phyloP scores from a whole-genome alignment of 495 filamentous ascomycete species.

The Margaritispora aquatica region DNA sequence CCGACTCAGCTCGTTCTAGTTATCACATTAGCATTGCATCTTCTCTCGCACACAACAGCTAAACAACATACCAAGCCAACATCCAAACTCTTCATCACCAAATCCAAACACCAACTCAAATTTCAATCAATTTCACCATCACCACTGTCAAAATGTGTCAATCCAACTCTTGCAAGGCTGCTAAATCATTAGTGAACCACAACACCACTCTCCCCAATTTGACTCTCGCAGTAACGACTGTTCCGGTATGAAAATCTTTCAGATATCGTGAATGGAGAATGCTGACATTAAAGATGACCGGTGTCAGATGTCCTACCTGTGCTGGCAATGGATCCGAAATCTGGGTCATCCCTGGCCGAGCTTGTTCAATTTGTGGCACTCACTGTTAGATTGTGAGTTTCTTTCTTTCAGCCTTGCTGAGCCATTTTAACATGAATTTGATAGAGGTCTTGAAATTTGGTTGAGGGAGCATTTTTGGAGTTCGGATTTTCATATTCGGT shows the following conservation, averaged over 20 bases:
- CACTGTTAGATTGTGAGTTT: slow-evolving; percentile 11
- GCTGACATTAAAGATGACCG: slow-evolving; percentile 22
- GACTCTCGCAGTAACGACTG: slow-evolving; percentile 9
- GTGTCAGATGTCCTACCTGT: slow-evolving; percentile 29
- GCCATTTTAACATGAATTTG: too few relatives aligned
- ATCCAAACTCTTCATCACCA: too few relatives aligned
- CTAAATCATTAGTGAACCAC: background rate
- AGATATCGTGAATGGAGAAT: background rate
- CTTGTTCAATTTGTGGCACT: slow-evolving; percentile 40
- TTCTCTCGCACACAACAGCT: too few relatives aligned
- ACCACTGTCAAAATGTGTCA: too few relatives aligned
- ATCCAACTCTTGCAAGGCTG: background rate
- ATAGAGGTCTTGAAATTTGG: background rate
- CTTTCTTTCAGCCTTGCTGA: background rate
- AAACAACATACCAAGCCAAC: too few relatives aligned
- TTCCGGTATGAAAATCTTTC: slow-evolving; percentile 2
- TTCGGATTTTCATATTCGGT: too few relatives aligned
- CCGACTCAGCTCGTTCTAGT: too few relatives aligned
- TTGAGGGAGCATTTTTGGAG: background rate
- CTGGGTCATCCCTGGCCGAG: slow-evolving; percentile 42
- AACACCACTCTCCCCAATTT: background rate
- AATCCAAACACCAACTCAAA: too few relatives aligned
- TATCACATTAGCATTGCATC: too few relatives aligned
- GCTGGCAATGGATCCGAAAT: slow-evolving; percentile 39
- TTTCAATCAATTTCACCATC: too few relatives aligned